Evolutionary conservation across 352 stramenopile genomes (phyloP), one percentile per base, ranked within the genome.

Genomic region (Lagenidium giganteum): DNA sequence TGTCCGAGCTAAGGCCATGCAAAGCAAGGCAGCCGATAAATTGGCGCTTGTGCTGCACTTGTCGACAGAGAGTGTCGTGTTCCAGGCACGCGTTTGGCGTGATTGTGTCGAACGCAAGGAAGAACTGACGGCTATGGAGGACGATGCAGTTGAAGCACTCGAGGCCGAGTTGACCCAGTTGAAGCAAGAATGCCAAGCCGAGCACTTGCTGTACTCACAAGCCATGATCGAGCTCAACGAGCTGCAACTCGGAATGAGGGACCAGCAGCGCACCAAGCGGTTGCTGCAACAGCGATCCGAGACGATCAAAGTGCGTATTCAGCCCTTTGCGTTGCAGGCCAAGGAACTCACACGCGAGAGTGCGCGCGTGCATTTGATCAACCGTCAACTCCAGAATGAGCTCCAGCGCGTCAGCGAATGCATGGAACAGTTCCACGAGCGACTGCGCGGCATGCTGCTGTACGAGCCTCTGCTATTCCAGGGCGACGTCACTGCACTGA

Each of bases 11-110:
- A 48, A 30, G 18, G 40, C 53, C 30, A 47, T 64, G 5, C 53
- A 59, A 8, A 30, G 18, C 0, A 42, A 54, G 22, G 79, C 67
- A 6, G 27, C 48, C 9, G 55, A 65, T 3, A 83, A 74, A 29
- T 39, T 87, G 4, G 25, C 24, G 0, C 29, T 39, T 1, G 47
- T 64, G 30, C 60, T 70, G 24, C 45, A 42, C 8, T 60, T 57
- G 42, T 57, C 61, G 32, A 67, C 51, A 13, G 55, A 53, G 17
- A 67, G 59, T 45, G 67, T 83, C 17, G 47, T 84, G 11, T 91
- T 86, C 44, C 79, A 86, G 33, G 71, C 79, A 28, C 60, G 59
- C 6, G 73, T 88, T 13, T 91, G 79, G 79, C 64, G 65, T 1
- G 75, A 87, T 37, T 83, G 70, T 17, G 47, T 83, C 16, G 76